Evolutionary conservation across 495 filamentous ascomycete species (phyloP).

Genomic region (Penicillium parvum): DNA sequence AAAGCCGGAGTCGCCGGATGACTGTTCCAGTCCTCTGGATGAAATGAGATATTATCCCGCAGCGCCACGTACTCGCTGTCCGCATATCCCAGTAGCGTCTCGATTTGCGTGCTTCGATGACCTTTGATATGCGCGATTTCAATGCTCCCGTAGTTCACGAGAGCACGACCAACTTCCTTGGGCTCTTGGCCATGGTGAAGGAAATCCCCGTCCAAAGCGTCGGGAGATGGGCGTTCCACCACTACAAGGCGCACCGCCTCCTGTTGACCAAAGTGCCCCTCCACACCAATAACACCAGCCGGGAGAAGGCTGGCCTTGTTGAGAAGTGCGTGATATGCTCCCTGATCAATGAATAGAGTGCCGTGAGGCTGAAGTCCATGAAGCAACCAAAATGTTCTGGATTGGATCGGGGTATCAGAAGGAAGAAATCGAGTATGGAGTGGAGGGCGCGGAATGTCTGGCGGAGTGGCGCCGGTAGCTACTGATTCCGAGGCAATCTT

Average conservation of each 20-base stretch:
- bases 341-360: slow-evolving; percentile 85
- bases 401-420: slow-evolving; percentile 78
- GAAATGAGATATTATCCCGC: slow-evolving; percentile 79
- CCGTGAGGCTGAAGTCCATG: slow-evolving; percentile 91
- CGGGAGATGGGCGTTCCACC: slow-evolving; percentile 49
- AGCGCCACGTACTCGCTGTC: slow-evolving; percentile 93
- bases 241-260: slow-evolving; percentile 85
- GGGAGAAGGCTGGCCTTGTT: slow-evolving; percentile 87
- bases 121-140: slow-evolving; percentile 86
- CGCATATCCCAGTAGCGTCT: slow-evolving; percentile 75
- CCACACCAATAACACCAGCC: slow-evolving; percentile 83
- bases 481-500: slow-evolving; percentile 18
- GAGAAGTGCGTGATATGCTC: slow-evolving; percentile 72
- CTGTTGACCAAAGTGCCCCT: slow-evolving; percentile 83
- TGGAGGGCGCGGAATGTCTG: slow-evolving; percentile 39
- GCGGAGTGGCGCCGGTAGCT: background rate
- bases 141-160: slow-evolving; percentile 85
- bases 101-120: slow-evolving; percentile 74
- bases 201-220: slow-evolving; percentile 42
- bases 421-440: slow-evolving; percentile 92
- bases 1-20: slow-evolving; percentile 31
- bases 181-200: slow-evolving; percentile 44
- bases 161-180: slow-evolving; percentile 81
- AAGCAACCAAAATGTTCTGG: slow-evolving; percentile 94
- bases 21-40: slow-evolving; percentile 21